These are phyloP conservation scores for Musa troglodytarum DNA, from an alignment of 176 grass and related monocot species.

Conservation along the genomic window DNA sequence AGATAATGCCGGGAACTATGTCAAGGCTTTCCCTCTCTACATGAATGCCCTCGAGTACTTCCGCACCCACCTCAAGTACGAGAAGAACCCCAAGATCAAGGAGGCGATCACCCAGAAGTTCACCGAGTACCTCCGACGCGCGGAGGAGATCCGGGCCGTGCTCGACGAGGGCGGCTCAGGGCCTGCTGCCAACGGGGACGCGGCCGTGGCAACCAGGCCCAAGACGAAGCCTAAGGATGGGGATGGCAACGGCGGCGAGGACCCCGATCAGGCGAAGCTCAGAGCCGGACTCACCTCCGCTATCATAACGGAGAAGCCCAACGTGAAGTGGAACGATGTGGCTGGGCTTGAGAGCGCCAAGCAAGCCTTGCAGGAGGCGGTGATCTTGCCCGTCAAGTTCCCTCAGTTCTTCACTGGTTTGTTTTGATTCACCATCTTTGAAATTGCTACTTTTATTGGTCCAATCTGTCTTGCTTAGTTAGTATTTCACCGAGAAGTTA, in stretches of 20 bases:
- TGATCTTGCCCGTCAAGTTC: constrained; percentile 95
- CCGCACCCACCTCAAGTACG: constrained; percentile 98
- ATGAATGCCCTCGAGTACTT: constrained; percentile 99
- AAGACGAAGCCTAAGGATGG: constrained; percentile 94
- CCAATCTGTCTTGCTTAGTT: no score
- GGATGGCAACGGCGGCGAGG: constrained; percentile 49
- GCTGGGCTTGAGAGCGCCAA: constrained; percentile 85
- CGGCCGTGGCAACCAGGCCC: constrained; percentile 54
- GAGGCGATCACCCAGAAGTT: constrained; percentile 97
- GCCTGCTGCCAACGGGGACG: constrained; percentile 44
- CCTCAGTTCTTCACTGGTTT: constrained; percentile 95
- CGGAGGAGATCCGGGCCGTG: constrained; percentile 91
- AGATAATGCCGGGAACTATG: constrained; percentile 95
- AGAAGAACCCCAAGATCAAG: constrained; percentile 97
- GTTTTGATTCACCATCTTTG: background rate
- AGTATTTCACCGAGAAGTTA: no score
- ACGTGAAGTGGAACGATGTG: constrained; percentile 96
- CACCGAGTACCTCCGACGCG: constrained; percentile 88
- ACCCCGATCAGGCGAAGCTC: constrained; percentile 78
- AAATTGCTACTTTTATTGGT: no score
- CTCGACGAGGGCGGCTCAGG: constrained; percentile 72
- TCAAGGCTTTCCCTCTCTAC: constrained; percentile 90
- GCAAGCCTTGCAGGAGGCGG: constrained; percentile 87
- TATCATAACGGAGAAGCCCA: constrained; percentile 87
- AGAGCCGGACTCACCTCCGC: constrained; percentile 80